Conservation (phyloP, 1,284 basidiomycete species). For the Limonomyces culmigenus region DNA sequence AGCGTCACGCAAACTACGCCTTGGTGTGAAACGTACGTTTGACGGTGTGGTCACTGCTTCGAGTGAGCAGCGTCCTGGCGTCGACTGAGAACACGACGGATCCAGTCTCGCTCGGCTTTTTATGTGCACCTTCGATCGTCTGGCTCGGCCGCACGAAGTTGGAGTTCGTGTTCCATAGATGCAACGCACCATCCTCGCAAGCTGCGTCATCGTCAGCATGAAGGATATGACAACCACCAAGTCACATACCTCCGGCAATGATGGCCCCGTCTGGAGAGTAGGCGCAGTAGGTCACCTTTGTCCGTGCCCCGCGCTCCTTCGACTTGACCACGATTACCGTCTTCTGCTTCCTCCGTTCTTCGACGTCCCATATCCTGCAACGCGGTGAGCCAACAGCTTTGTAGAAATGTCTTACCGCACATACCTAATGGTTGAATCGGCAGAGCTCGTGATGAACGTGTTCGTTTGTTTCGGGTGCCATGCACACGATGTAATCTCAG, state of each 20-base stretch:
- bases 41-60: conserved; percentile 87
- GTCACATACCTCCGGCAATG: conserved; percentile 78
- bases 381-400: neutral
- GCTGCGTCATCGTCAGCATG: conserved; percentile 22
- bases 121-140: conserved; percentile 75
- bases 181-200: conserved; percentile 81
- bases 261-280: conserved; percentile 77
- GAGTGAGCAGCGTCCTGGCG: conserved; percentile 62
- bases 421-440: conserved; percentile 86
- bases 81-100: conserved; percentile 77
- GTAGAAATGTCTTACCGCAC: conserved; percentile 9
- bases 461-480: conserved; percentile 83
- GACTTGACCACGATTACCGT: conserved; percentile 91
- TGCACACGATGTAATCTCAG: conserved; percentile 74
- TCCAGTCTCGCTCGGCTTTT: conserved; percentile 69
- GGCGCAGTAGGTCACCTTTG: conserved; percentile 76
- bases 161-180: conserved; percentile 84
- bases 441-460: conserved; percentile 83
- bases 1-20: conserved; percentile 5
- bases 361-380: conserved; percentile 81
- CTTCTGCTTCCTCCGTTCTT: conserved; percentile 81
- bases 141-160: conserved; percentile 86
- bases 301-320: conserved; percentile 88
- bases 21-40: conserved; percentile 52
- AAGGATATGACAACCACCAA: conserved; percentile 31